These are phyloP conservation scores for Leccinum aurantiacum DNA, from an alignment of 768 basidiomycete species.

Conservation along the genomic window DNA sequence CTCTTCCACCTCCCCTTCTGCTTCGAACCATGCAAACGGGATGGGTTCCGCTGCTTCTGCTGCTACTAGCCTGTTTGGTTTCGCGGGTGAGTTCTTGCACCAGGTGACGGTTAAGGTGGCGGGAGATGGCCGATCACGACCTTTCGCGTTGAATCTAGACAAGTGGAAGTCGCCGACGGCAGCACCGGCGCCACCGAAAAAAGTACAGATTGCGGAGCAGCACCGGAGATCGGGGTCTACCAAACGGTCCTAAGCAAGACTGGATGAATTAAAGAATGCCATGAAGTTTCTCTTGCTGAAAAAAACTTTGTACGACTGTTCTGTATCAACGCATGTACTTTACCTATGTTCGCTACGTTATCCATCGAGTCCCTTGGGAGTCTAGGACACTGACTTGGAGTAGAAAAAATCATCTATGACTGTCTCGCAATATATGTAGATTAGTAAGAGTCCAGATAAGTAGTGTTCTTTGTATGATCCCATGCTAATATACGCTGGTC, in stretches of 20 bases:
- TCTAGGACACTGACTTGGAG: neutral
- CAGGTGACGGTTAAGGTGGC: neutral
- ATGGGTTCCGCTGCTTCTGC: slow-evolving; percentile 7
- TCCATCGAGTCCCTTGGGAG: neutral
- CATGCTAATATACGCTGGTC: no score
- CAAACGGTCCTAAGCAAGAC: slow-evolving; percentile 3
- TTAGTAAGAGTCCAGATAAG: neutral
- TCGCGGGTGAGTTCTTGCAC: slow-evolving; percentile 20
- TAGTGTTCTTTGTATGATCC: no score
- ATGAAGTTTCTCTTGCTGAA: neutral
- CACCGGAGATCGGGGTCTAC: slow-evolving; percentile 2
- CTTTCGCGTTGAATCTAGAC: slow-evolving; percentile 12
- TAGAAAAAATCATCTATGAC: neutral
- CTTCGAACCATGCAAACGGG: slow-evolving; percentile 13
- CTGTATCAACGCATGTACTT: neutral
- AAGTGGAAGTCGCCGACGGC: slow-evolving; percentile 26
- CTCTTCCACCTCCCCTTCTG: slow-evolving; percentile 8
- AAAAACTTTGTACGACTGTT: neutral
- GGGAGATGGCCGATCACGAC: neutral
- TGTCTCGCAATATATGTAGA: neutral
- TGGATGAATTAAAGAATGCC: neutral
- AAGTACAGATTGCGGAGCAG: slow-evolving; percentile 20
- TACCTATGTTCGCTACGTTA: neutral
- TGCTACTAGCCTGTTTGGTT: slow-evolving; percentile 14
- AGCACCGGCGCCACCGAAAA: slow-evolving; percentile 11